Conservation (phyloP, 768 basidiomycete species). For the Pulveroboletus ravenelii region DNA sequence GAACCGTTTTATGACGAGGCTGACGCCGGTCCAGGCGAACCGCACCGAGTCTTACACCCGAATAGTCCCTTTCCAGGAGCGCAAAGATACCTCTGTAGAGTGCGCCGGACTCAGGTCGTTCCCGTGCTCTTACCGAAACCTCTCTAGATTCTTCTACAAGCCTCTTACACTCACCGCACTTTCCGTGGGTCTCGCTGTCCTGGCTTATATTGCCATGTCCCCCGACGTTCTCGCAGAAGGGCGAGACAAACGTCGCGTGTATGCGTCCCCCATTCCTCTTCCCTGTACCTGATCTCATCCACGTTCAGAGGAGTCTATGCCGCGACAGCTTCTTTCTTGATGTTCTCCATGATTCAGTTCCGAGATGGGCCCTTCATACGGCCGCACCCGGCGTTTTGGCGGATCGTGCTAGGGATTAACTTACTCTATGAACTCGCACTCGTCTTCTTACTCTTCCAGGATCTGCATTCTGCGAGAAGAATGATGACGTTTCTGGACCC, state of each 20-base stretch:
- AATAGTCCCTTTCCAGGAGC: slow-evolving; percentile 80
- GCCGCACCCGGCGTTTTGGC: slow-evolving; percentile 86
- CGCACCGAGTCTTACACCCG: slow-evolving; percentile 79
- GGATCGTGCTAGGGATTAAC: slow-evolving; percentile 74
- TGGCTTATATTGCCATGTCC: slow-evolving; percentile 80
- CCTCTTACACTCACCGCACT: slow-evolving; percentile 77
- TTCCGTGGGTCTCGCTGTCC: slow-evolving; percentile 54
- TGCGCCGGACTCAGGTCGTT: slow-evolving; percentile 30
- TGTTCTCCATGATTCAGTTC: slow-evolving; percentile 84
- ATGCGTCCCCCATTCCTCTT: slow-evolving; percentile 26
- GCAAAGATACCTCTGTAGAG: slow-evolving; percentile 80
- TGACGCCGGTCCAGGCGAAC: slow-evolving; percentile 54
- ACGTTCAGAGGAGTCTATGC: slow-evolving; percentile 68
- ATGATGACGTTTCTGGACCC: slow-evolving; percentile 83
- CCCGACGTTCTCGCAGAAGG: slow-evolving; percentile 85
- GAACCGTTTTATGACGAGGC: slow-evolving; percentile 9
- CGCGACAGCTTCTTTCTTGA: slow-evolving; percentile 64
- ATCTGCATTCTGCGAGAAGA: slow-evolving; percentile 65
- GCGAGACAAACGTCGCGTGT: slow-evolving; percentile 76
- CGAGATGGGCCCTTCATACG: slow-evolving; percentile 87
- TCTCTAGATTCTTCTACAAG: slow-evolving; percentile 78
- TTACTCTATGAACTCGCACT: slow-evolving; percentile 77
- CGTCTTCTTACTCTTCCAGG: slow-evolving; percentile 84
- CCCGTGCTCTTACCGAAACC: slow-evolving; percentile 3
- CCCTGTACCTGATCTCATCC: slow-evolving; percentile 7